Evolutionary conservation across 2,329 filamentous ascomycete species (phyloP).

Genomic region (Colletotrichum phormii): DNA sequence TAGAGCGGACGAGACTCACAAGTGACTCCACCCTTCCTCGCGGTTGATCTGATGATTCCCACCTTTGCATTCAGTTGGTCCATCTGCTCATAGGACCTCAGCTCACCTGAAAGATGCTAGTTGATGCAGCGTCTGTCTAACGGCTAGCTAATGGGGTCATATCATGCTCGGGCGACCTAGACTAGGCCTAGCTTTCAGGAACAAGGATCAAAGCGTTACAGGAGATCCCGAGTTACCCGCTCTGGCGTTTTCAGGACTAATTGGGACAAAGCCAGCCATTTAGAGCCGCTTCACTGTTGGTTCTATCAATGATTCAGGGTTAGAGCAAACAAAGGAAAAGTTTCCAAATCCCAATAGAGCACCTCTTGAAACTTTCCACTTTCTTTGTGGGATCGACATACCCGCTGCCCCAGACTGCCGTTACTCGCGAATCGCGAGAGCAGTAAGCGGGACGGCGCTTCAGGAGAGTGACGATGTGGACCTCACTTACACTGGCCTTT

Average conservation of each 20-base stretch:
- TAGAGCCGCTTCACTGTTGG: not conserved
- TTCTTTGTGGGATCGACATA: not conserved
- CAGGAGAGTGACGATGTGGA: not conserved
- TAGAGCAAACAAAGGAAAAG: not conserved
- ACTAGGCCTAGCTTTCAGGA: not conserved
- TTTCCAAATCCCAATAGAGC: not conserved
- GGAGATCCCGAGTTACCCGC: slow-evolving; percentile 11
- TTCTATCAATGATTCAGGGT: not conserved
- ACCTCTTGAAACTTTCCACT: not conserved
- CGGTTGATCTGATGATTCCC: not conserved
- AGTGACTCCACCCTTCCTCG: not conserved
- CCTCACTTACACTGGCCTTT: not conserved
- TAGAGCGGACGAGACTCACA: not conserved
- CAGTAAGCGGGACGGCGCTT: not conserved
- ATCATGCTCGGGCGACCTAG: not conserved
- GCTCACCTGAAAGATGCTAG: not conserved
- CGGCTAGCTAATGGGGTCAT: not conserved
- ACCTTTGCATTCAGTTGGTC: not conserved
- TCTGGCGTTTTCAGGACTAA: not conserved
- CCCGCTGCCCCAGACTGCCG: not conserved
- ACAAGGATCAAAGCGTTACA: not conserved
- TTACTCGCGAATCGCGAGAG: not conserved
- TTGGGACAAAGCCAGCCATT: slow-evolving; percentile 7
- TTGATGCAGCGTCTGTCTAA: not conserved
- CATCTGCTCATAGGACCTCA: not conserved